Evolutionary conservation across 2,329 filamentous ascomycete species (phyloP).

Genomic region (Stagonosporopsis tanaceti): DNA sequence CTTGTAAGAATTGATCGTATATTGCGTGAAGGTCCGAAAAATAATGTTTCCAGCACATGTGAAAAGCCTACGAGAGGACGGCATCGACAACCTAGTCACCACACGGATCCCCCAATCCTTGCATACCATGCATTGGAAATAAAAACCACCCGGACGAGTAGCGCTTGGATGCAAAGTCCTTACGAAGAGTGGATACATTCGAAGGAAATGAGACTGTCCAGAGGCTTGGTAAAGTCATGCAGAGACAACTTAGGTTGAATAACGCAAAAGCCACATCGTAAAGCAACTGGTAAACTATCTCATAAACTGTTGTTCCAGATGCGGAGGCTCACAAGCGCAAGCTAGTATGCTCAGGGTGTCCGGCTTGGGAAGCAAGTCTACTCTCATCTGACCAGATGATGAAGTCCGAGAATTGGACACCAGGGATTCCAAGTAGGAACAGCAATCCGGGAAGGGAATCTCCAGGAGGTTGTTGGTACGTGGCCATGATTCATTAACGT

Average conservation of each 20-base stretch:
- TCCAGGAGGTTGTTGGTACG: slow-evolving; percentile 10
- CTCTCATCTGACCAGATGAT: slow-evolving; percentile 11
- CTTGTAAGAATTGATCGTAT: slow-evolving; percentile 10
- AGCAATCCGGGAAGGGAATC: slow-evolving; percentile 5
- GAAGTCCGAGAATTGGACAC: slow-evolving; percentile 1
- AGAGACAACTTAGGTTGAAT: slow-evolving; percentile 10
- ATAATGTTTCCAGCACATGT: slow-evolving; percentile 15
- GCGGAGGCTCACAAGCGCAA: slow-evolving; percentile 5
- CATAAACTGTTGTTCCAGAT: background rate
- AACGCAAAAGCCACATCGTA: background rate
- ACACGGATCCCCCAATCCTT: slow-evolving; percentile 25
- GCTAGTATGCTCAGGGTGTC: background rate
- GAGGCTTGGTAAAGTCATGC: slow-evolving; percentile 7
- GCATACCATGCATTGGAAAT: slow-evolving; percentile 42
- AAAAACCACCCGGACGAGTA: slow-evolving; percentile 46
- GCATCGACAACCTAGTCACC: slow-evolving; percentile 3
- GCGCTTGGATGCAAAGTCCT: slow-evolving; percentile 27
- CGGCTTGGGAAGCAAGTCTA: slow-evolving; percentile 10
- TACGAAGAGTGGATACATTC: slow-evolving; percentile 48
- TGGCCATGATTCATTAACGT: slow-evolving; percentile 20
- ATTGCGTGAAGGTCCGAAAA: slow-evolving; percentile 9
- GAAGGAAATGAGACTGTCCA: slow-evolving; percentile 25
- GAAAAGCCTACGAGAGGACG: slow-evolving; percentile 8
- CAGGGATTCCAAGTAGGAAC: background rate
- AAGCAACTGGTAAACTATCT: background rate